Base-by-base conservation (phyloP, 768 basidiomycete genomes). In the Kwoniella heveanensis region DNA sequence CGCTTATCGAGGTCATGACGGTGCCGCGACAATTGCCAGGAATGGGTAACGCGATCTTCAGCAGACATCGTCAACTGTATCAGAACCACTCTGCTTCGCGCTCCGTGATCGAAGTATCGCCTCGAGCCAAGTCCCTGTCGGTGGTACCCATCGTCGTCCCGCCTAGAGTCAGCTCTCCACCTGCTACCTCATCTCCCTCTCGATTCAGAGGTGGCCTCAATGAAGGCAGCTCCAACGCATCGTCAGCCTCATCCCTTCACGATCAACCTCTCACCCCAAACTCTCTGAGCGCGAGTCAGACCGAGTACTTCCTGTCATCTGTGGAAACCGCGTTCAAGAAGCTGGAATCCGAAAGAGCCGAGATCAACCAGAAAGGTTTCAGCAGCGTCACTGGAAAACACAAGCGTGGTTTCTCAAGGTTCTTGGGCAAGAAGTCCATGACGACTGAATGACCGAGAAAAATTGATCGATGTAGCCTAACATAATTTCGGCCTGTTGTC, bases 251-350 rank as follows among this genome's bases (percentile, higher is more conserved):
- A 0, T 62, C 60, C 22, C 13, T 49, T 3, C 17, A 47, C 21
- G 53, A 55, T 39, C 47, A 51, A 25, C 53, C 53, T 9, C 44
- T 39, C 1, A 62, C 61, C 5, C 53, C 53, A 3, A 50, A 17
- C 21, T 24, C 62, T 8, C 22, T 64, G 21, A 64, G 54, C 50
- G 55, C 54, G 12, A 64, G 62, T 53, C 62, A 64, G 36, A 64
- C 55, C 17, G 62, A 64, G 39, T 57, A 50, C 25, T 64, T 64
- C 56, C 17, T 64, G 10, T 25, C 21, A 1, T 64, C 62, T 2
- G 62, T 64, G 13, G 62, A 64, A 51, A 57, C 50, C 27, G 62
- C 62, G 17, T 64, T 64, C 36, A 64, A 46, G 55, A 57, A 57
- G 47, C 50, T 64, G 46, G 62, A 64, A 36, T 30, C 32, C 15